Conservation (phyloP, 768 basidiomycete genomes). For the Neoboletus subvelutipes region DNA sequence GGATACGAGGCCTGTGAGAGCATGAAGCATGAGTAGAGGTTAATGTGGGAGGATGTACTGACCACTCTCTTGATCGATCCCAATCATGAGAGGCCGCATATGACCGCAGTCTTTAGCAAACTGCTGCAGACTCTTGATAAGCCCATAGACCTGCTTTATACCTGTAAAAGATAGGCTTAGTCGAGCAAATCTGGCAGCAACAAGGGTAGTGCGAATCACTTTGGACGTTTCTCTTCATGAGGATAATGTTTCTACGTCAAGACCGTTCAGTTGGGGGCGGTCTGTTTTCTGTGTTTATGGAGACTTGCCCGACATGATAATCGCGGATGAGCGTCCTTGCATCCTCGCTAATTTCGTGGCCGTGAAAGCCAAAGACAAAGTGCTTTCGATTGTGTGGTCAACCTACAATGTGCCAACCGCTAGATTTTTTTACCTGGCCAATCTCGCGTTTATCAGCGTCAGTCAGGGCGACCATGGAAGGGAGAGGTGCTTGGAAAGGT, state of each 20-base stretch:
- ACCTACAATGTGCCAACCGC: too few species aligned
- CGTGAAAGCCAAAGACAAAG: constrained; percentile 72
- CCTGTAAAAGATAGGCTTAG: constrained; percentile 34
- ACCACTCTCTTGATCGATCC: constrained; percentile 78
- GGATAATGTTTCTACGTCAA: constrained; percentile 50
- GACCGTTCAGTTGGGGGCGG: background rate
- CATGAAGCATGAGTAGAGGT: background rate
- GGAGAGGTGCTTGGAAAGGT: background rate
- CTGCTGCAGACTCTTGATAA: constrained; percentile 51
- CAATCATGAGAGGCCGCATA: constrained; percentile 55
- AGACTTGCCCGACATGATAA: constrained; percentile 55
- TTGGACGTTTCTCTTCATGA: constrained; percentile 67
- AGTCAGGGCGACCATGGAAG: constrained; percentile 28
- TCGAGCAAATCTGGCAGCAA: background rate
- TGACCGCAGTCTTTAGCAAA: constrained; percentile 61
- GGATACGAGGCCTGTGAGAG: constrained; percentile 57
- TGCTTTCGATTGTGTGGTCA: constrained; percentile 43
- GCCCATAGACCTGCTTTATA: constrained; percentile 46
- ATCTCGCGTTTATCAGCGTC: constrained; percentile 44
- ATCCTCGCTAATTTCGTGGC: constrained; percentile 49
- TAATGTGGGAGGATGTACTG: background rate
- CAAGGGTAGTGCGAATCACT: constrained; percentile 32
- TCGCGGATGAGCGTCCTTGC: constrained; percentile 56
- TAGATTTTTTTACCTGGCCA: constrained; percentile 38
- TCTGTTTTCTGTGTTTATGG: too few species aligned